Evolutionary conservation across 805 yeast species (phyloP).

Genomic region (Suhomyces faveliae): DNA sequence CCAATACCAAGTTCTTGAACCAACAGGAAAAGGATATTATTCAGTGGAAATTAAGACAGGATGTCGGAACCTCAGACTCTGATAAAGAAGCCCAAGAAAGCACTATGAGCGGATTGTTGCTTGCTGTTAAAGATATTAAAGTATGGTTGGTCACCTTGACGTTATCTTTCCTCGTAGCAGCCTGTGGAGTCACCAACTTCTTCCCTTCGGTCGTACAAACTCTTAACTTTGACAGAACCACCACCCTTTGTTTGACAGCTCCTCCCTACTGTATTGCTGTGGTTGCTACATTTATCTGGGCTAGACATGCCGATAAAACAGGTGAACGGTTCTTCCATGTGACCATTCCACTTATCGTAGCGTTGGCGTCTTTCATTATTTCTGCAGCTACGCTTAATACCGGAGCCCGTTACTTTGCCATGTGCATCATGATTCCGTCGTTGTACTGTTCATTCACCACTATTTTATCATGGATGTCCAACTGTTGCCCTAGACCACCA

Average conservation of each 20-base stretch:
- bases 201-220: constrained; percentile 62
- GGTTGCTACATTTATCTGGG: constrained; percentile 49
- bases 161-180: constrained; percentile 50
- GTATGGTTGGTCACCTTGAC: constrained; percentile 49
- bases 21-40: constrained; percentile 46
- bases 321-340: constrained; percentile 57
- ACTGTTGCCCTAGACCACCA: constrained; percentile 57
- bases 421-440: constrained; percentile 59
- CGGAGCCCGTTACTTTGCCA: constrained; percentile 58
- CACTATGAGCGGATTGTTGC: constrained; percentile 34
- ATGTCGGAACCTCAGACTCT: constrained; percentile 41
- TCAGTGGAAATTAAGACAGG: constrained; percentile 40
- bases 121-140: constrained; percentile 41
- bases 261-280: constrained; percentile 59
- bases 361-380: constrained; percentile 48
- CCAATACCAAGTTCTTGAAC: constrained; percentile 45
- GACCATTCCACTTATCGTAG: constrained; percentile 38
- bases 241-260: constrained; percentile 56
- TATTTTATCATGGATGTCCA: constrained; percentile 55
- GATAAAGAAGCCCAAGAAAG: constrained; percentile 36
- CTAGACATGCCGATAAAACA: constrained; percentile 54
- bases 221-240: constrained; percentile 47
- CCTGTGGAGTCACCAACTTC: constrained; percentile 60
- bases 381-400: constrained; percentile 50
- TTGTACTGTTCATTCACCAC: constrained; percentile 54